Evolutionary conservation across 176 grass and related monocot genomes (phyloP), one percentile per base, ranked within the genome.

Genomic region (Hsuehochloa calcarea): DNA sequence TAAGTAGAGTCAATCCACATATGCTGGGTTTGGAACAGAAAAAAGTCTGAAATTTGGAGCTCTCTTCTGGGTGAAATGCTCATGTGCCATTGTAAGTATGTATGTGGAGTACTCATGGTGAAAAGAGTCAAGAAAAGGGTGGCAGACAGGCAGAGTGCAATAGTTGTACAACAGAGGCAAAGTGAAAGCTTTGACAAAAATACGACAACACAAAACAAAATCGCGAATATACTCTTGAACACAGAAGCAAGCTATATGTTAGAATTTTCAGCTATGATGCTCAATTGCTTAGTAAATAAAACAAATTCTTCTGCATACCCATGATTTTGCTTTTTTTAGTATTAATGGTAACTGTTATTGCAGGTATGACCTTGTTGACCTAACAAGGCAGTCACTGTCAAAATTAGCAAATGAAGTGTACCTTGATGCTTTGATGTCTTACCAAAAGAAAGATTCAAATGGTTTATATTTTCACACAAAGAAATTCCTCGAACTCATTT

Each of bases 321-420:
- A 43, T 88, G 43, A 22, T 78, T 26, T 84, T 37, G 15, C 5
- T 56, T 78, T 65, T 6, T 8, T 67, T 3, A 39, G 31, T 31
- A 68, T 31, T 75, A 37, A 44, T 54, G 17, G 12, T 65, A 27
- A 69, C 15, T 76, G 27, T 72, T 81, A 76, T 52, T 13, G 8
- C 87, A 98, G 96, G 89, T 98, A 98, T 80, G 96, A 98, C 76
- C 91, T 98, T 74, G 96, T 95, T 46, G 96, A 98, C 82, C 80
- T 92, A 77, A 87, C 93, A 80, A 98, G 89, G 65, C 96, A 98
- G 83, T 88, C 86, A 31, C 78, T 98, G 45, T 98, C 96, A 83
- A 98, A 98, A 82, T 88, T 95, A 84, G 93, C 93, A 85, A 98
- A 98, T 76, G 85, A 95, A 82, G 91, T 95, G 46, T 98, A 93